Conservation (phyloP, 2,329 filamentous ascomycete species). For the Apiospora arundinis region DNA sequence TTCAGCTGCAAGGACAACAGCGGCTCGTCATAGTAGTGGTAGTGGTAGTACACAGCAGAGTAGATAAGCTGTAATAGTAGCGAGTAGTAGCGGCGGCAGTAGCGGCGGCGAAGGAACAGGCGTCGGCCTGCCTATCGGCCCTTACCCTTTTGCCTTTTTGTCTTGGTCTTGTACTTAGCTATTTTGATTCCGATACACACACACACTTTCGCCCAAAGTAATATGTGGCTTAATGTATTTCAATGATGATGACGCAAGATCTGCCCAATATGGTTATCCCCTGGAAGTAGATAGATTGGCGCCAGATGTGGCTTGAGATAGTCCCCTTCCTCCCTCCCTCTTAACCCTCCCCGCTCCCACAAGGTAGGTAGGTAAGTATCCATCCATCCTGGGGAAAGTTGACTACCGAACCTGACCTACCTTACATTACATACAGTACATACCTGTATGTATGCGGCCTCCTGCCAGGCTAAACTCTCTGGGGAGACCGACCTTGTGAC, state of each 20-base stretch:
- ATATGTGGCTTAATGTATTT: slow-evolving; percentile 11
- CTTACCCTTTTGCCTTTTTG: background rate
- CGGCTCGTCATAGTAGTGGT: slow-evolving; percentile 34
- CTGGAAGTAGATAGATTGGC: background rate
- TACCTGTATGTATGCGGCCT: too few species aligned
- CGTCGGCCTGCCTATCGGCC: background rate
- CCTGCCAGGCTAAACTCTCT: slow-evolving; percentile 12
- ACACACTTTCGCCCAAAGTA: slow-evolving; percentile 9
- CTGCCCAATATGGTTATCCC: background rate
- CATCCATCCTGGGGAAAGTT: background rate
- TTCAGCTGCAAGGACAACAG: slow-evolving; percentile 58
- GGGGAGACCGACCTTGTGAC: slow-evolving; percentile 11
- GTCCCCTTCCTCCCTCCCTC: background rate
- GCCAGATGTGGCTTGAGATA: slow-evolving; percentile 17
- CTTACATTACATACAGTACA: too few species aligned
- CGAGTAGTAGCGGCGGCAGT: background rate
- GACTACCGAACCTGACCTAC: background rate
- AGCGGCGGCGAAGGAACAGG: background rate
- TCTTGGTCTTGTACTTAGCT: background rate
- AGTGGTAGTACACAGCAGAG: background rate
- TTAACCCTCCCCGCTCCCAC: too few species aligned
- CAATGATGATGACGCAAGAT: slow-evolving; percentile 6
- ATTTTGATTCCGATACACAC: background rate
- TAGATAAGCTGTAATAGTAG: background rate
- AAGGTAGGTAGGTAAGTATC: too few species aligned